Conservation (phyloP, 306 rosid species). For the Trifolium fragiferum region DNA sequence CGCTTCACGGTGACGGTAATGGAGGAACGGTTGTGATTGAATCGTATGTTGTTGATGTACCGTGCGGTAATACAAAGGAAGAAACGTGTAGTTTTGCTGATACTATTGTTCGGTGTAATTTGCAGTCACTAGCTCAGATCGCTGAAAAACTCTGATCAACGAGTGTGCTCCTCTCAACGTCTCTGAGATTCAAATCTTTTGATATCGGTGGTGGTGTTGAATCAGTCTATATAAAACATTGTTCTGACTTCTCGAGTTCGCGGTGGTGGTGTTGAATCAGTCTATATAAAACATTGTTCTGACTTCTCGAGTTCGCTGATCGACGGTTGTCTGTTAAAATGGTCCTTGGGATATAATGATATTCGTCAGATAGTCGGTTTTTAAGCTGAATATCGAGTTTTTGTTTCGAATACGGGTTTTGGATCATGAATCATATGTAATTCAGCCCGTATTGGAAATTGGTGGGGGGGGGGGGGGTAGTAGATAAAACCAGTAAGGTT, state of each 20-base stretch:
- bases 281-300: too few species aligned
- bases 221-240: too few species aligned
- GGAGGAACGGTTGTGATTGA: conserved; percentile 86
- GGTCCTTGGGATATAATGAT: too few species aligned
- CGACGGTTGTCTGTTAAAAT: too few species aligned
- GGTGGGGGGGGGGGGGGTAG: not conserved
- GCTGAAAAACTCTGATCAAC: conserved; percentile 51
- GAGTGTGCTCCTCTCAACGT: too few species aligned
- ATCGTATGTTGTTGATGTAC: conserved; percentile 88
- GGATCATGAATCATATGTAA: conserved; percentile 3
- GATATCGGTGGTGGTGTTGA: too few species aligned
- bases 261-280: too few species aligned
- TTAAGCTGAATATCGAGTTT: too few species aligned
- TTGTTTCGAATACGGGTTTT: conserved; percentile 45
- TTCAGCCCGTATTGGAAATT: conserved; percentile 44
- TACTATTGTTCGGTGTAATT: conserved; percentile 92
- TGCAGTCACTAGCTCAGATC: conserved; percentile 84
- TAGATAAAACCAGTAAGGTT: not conserved
- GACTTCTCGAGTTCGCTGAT: too few species aligned
- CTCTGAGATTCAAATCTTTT: too few species aligned
- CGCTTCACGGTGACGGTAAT: conserved; percentile 63
- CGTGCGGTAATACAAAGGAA: conserved; percentile 78
- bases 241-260: too few species aligned
- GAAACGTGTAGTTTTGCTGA: conserved; percentile 92
- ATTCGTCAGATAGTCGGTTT: too few species aligned